Percentiles rank a stretch among this genome's conserved stretches.
phyloP scores from a whole-genome alignment of 352 stramenopile genomes.

The Aphanomyces invadans region DNA sequence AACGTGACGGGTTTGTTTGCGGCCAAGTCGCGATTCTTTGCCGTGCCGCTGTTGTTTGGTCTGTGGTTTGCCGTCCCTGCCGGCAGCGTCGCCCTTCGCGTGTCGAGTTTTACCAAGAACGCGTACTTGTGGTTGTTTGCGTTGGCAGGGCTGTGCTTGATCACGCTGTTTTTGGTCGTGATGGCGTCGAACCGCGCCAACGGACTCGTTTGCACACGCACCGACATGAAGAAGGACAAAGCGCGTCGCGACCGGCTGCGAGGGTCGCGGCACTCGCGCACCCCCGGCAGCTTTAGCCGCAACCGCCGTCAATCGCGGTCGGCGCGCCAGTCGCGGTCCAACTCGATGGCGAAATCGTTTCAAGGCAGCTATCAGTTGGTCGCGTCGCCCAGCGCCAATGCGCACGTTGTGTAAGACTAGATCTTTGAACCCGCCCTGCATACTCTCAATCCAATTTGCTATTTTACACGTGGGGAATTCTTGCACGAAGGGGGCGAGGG shows the following conservation, averaged over 20 bases:
- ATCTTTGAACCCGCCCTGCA: too few species aligned
- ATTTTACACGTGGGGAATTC: too few species aligned
- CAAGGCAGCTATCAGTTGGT: constrained; percentile 21
- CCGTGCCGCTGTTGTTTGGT: constrained; percentile 59
- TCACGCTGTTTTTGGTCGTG: constrained; percentile 41
- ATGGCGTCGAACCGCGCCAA: constrained; percentile 50
- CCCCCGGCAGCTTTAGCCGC: constrained; percentile 46
- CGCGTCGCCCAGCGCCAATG: constrained; percentile 4
- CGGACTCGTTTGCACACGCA: constrained; percentile 62
- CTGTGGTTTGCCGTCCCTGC: constrained; percentile 67
- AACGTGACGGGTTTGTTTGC: constrained; percentile 64
- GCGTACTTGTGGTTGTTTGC: constrained; percentile 57
- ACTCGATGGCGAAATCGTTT: constrained; percentile 17
- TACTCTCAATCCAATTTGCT: too few species aligned
- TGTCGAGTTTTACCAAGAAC: constrained; percentile 25
- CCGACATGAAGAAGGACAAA: constrained; percentile 47
- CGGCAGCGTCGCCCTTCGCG: constrained; percentile 26
- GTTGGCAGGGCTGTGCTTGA: constrained; percentile 38
- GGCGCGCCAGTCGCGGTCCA: constrained; percentile 14
- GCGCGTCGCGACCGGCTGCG: constrained; percentile 42
- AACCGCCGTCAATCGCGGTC: constrained; percentile 54
- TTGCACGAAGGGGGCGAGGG: too few species aligned
- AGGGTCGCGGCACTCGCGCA: constrained; percentile 45
- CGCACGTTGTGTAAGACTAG: constrained; percentile 8
- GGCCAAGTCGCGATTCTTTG: constrained; percentile 50